Base-by-base conservation (phyloP, 1,139 yeast genomes). In the Kodamaea arcana region DNA sequence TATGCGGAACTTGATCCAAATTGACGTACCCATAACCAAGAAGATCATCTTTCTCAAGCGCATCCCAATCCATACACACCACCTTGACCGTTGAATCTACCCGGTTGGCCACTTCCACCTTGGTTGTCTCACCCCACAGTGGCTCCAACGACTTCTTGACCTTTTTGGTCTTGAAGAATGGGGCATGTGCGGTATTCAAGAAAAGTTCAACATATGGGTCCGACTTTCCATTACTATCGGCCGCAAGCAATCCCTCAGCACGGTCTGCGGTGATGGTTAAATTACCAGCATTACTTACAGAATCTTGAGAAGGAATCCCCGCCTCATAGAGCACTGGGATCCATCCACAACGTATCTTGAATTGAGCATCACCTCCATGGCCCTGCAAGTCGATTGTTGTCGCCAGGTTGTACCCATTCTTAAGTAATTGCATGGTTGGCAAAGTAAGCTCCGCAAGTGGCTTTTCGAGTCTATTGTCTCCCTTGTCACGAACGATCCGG, bases 131-230 rank as follows among this genome's bases (percentile, higher is more conserved):
- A 54, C 90, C 82, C 92, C 94, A 94, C 2, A 65, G 73, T 12
- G 99, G 99, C 39, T 83, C 76, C 48, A 92, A 72, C 0, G 97
- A 87, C 70, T 80, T 88, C 71, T 90, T 92, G 43, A 77, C 65
- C 29, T 81, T 81, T 60, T 86, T 82, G 27, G 96, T 76, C 66
- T 86, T 87, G 66, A 66, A 78, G 47, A 78, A 65, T 24, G 62
- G 62, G 8, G 80, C 78, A 42, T 72, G 68, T 32, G 65, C 73
- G 20, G 81, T 80, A 54, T 86, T 78, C 52, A 87, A 60, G 50
- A 62, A 76, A 40, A 86, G 72, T 50, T 80, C 75, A 39, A 80
- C 72, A 53, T 80, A 92, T 41, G 99, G 99, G 60, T 92, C 99
- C 7, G 96, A 86, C 55, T 83, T 83, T 36, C 97, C 97, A 46